Percentiles rank a stretch among this genome's conserved stretches.
phyloP scores from a whole-genome alignment of 1,139 yeast genomes.

The Hyphopichia fennica region DNA sequence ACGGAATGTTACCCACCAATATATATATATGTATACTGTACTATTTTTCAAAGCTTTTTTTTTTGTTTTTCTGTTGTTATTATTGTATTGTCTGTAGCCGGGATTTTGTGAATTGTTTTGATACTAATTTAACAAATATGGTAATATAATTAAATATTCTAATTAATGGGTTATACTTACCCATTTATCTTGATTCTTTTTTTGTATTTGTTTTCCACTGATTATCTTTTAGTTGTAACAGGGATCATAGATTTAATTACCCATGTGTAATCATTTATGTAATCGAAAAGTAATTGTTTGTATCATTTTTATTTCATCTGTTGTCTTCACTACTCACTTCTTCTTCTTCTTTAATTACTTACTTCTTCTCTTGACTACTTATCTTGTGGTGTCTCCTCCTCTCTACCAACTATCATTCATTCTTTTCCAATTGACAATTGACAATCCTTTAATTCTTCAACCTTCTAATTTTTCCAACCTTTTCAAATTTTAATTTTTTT shows the following conservation, averaged over 20 bases:
- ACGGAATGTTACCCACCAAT: neutral
- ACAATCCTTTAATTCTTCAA: neutral
- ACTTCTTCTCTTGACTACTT: neutral
- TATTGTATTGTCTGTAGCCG: no score
- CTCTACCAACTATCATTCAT: neutral
- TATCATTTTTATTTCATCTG: conserved; percentile 1
- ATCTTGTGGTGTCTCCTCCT: neutral
- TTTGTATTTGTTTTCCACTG: no score
- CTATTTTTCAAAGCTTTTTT: no score
- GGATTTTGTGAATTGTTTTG: neutral
- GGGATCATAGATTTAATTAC: conserved; percentile 1
- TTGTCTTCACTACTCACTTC: conserved; percentile 2
- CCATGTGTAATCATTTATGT: conserved; percentile 5
- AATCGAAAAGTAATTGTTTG: conserved; percentile 1
- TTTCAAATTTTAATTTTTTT: neutral
- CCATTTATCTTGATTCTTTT: no score
- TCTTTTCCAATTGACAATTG: neutral
- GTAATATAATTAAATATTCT: neutral
- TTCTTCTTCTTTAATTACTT: conserved; percentile 6
- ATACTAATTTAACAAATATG: neutral
- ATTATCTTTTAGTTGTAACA: no score
- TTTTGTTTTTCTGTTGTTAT: no score
- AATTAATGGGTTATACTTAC: neutral
- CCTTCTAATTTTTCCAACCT: neutral
- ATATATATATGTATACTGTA: no score